These are phyloP conservation scores for Chrysosporium queenslandicum DNA, from an alignment of 2,329 filamentous ascomycete genomes.

Conservation along the genomic window DNA sequence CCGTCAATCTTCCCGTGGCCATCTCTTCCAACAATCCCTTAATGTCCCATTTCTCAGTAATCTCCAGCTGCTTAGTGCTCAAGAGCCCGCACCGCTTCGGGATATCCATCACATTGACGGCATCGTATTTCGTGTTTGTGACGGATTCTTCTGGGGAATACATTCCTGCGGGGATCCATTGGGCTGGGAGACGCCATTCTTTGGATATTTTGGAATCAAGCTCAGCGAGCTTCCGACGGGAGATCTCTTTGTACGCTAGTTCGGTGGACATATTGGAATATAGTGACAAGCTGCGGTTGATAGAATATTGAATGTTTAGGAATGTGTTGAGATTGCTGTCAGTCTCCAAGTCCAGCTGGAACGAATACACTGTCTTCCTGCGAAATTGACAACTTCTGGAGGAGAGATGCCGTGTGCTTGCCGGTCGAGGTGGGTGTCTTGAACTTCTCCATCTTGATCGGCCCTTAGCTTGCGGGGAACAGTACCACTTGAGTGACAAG, in stretches of 20 bases:
- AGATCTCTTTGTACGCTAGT: constrained; percentile 26
- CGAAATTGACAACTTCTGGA: background rate
- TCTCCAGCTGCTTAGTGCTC: constrained; percentile 41
- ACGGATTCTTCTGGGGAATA: constrained; percentile 30
- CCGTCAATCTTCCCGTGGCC: constrained; percentile 26
- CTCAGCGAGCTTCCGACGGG: constrained; percentile 32
- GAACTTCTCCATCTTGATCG: background rate
- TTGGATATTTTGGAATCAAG: constrained; percentile 32
- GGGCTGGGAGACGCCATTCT: constrained; percentile 31
- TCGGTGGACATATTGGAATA: constrained; percentile 11
- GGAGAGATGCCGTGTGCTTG: background rate
- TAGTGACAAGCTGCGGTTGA: background rate
- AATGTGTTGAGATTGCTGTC: too few relatives aligned
- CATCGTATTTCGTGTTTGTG: constrained; percentile 25
- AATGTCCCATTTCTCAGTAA: constrained; percentile 47
- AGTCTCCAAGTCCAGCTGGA: background rate
- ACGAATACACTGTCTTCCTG: background rate
- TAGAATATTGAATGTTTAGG: background rate
- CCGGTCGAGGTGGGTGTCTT: background rate
- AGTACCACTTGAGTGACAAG: background rate
- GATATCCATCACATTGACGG: constrained; percentile 38
- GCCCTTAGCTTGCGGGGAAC: background rate
- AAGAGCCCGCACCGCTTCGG: constrained; percentile 47
- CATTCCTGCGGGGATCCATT: constrained; percentile 28
- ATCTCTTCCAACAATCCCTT: constrained; percentile 31